A percentile compares a stretch with the other conserved stretches of the same genome.
Conservation (phyloP, 345 rosid species). For the Camelina neglecta region DNA sequence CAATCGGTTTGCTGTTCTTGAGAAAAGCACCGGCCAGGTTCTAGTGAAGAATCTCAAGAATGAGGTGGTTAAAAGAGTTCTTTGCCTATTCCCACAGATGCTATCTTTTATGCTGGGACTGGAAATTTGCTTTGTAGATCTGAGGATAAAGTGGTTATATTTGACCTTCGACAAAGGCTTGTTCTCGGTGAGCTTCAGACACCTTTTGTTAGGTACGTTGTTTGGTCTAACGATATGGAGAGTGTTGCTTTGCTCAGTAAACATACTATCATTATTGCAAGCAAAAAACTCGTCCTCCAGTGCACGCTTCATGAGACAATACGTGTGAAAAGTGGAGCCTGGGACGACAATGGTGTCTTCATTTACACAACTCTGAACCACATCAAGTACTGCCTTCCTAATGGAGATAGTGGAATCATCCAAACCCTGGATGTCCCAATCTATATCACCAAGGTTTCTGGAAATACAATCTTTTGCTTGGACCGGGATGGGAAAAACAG, state of each 20-base stretch:
- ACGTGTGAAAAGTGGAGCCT: constrained; percentile 94
- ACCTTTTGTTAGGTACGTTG: constrained; percentile 76
- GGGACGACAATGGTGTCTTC: constrained; percentile 83
- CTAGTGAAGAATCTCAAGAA: constrained; percentile 83
- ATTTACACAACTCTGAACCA: constrained; percentile 48
- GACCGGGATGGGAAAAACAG: constrained; percentile 88
- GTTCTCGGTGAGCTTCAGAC: constrained; percentile 90
- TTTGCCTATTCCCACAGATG: constrained; percentile 80
- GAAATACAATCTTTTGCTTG: constrained; percentile 76
- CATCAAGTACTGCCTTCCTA: constrained; percentile 87
- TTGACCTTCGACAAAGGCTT: constrained; percentile 93
- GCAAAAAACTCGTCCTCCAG: constrained; percentile 85
- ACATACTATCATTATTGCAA: constrained; percentile 85
- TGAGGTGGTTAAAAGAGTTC: constrained; percentile 84
- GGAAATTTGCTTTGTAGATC: constrained; percentile 89
- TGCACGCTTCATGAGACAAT: constrained; percentile 96
- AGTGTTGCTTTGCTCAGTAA: constrained; percentile 94
- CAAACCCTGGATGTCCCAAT: constrained; percentile 86
- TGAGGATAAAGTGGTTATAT: constrained; percentile 86
- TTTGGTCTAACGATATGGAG: constrained; percentile 98
- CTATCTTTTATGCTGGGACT: constrained; percentile 93
- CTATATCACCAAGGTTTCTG: constrained; percentile 83
- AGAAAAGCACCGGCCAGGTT: constrained; percentile 88
- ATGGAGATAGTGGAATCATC: constrained; percentile 93
- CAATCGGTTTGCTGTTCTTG: constrained; percentile 95